Conservation (phyloP, 805 yeast genomes). For the Kurtzmaniella cleridarum region DNA sequence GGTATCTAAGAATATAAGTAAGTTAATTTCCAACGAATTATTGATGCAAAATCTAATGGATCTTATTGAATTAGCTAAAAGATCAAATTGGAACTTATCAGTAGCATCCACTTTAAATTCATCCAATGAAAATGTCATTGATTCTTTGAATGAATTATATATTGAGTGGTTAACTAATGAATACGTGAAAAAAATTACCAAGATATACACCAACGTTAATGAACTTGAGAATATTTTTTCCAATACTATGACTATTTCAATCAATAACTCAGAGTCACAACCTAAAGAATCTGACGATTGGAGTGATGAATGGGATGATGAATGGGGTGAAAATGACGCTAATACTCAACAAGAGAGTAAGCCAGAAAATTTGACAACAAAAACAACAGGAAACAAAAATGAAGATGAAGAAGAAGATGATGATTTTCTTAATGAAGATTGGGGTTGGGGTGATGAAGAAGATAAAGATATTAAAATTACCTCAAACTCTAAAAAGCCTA, state of each 20-base stretch:
- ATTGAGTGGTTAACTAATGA: slow-evolving; percentile 27
- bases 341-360: neutral
- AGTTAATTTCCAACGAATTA: slow-evolving; percentile 11
- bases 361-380: neutral
- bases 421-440: neutral
- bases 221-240: slow-evolving; percentile 5
- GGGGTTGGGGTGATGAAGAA: slow-evolving; percentile 5
- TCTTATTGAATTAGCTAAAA: slow-evolving; percentile 13
- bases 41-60: slow-evolving; percentile 15
- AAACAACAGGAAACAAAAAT: slow-evolving; percentile 15
- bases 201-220: slow-evolving; percentile 11
- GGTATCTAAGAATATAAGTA: slow-evolving; percentile 26
- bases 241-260: neutral
- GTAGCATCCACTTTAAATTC: slow-evolving; percentile 9
- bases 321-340: slow-evolving; percentile 16
- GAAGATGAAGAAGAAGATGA: slow-evolving; percentile 3
- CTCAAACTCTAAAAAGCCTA: neutral
- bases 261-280: slow-evolving; percentile 3
- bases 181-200: slow-evolving; percentile 25
- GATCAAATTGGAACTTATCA: slow-evolving; percentile 21
- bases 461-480: neutral
- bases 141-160: slow-evolving; percentile 22
- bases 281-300: slow-evolving; percentile 15
- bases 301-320: slow-evolving; percentile 26
- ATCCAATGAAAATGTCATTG: slow-evolving; percentile 11